Percentiles rank a stretch among this genome's conserved stretches.
phyloP scores from a whole-genome alignment of 2,329 filamentous ascomycete genomes.

The Talaromyces sp. region DNA sequence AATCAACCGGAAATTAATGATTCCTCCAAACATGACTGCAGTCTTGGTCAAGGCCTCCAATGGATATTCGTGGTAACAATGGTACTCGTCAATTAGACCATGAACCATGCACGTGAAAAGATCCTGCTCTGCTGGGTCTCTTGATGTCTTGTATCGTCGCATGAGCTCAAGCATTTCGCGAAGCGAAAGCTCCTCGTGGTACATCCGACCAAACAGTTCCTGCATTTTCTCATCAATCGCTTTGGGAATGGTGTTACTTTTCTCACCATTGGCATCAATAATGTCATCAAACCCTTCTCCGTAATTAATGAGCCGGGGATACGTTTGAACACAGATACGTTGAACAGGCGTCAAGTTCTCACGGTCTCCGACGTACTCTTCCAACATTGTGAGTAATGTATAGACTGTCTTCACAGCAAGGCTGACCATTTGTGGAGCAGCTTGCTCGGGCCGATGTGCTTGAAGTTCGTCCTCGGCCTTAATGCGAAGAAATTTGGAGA shows the following conservation, averaged over 20 bases:
- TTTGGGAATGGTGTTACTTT: constrained; percentile 74
- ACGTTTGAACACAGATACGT: constrained; percentile 83
- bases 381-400: constrained; percentile 73
- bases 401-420: constrained; percentile 83
- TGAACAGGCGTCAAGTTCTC: constrained; percentile 77
- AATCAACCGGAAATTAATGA: constrained; percentile 90
- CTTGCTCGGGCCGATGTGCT: constrained; percentile 67
- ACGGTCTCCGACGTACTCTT: constrained; percentile 59
- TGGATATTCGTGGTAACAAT: constrained; percentile 91
- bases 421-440: constrained; percentile 65
- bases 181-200: constrained; percentile 83
- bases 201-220: constrained; percentile 97
- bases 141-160: constrained; percentile 82
- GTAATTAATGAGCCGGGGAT: constrained; percentile 93
- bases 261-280: constrained; percentile 77
- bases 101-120: constrained; percentile 98
- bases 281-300: constrained; percentile 89
- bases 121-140: constrained; percentile 81
- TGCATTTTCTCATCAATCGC: constrained; percentile 90
- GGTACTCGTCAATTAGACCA: constrained; percentile 94
- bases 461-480: constrained; percentile 79
- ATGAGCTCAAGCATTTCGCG: constrained; percentile 81
- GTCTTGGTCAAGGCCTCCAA: constrained; percentile 94
- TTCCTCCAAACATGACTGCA: constrained; percentile 91
- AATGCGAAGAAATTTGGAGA: constrained; percentile 77